These are phyloP conservation scores for Trichosporon coremiiforme DNA, from an alignment of 1,284 basidiomycete genomes.

Conservation along the genomic window DNA sequence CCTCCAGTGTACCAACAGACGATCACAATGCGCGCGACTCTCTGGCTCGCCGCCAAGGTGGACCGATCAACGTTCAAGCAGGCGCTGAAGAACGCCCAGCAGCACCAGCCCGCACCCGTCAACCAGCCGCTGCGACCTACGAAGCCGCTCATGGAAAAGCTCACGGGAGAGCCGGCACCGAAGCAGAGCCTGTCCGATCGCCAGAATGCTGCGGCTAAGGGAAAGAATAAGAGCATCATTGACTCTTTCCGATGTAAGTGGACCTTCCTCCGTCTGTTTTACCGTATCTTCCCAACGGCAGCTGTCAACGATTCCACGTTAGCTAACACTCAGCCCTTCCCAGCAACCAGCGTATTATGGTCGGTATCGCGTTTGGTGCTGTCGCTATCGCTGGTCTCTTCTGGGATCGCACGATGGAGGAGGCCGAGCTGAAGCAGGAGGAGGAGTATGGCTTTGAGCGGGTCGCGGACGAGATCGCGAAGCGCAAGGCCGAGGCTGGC, in stretches of 20 bases:
- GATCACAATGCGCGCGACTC: background rate
- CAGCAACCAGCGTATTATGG: conserved; percentile 13
- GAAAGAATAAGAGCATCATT: conserved; percentile 9
- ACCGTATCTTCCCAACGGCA: no score
- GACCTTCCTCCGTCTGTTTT: background rate
- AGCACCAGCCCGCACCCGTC: background rate
- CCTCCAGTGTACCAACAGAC: background rate
- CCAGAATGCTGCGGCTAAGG: background rate
- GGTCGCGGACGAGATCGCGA: conserved; percentile 14
- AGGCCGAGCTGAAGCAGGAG: conserved; percentile 1
- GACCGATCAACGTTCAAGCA: background rate
- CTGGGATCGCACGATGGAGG: conserved; percentile 19
- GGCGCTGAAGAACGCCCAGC: background rate
- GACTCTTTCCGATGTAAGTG: conserved; percentile 16
- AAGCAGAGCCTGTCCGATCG: background rate
- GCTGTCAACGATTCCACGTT: background rate
- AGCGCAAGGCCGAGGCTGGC: conserved; percentile 5
- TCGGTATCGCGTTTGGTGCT: conserved; percentile 15
- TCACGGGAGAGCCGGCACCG: background rate
- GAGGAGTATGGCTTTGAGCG: conserved; percentile 13
- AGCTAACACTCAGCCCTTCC: conserved; percentile 19
- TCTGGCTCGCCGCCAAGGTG: background rate
- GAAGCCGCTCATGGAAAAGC: background rate
- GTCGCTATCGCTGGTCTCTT: conserved; percentile 14
- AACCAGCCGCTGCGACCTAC: conserved; percentile 6